A percentile compares a stretch with the other conserved stretches of the same genome.
Conservation (phyloP, 2,329 filamentous ascomycete genomes). For the Apiospora saccharicola region DNA sequence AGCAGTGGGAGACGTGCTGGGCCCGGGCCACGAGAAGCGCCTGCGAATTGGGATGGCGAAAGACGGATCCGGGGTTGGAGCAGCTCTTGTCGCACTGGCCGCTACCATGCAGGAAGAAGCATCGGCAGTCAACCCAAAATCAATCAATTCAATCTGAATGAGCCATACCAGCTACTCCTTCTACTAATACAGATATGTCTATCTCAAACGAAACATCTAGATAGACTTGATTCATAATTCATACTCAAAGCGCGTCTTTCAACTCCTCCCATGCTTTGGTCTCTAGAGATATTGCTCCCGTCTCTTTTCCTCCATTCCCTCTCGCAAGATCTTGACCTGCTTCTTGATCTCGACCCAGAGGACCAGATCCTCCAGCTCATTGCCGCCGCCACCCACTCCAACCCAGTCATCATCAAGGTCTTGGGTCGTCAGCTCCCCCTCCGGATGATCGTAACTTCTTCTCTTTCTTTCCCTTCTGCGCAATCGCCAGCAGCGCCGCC, state of each 20-base stretch:
- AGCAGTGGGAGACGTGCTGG: slow-evolving; percentile 70
- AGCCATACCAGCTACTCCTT: not conserved
- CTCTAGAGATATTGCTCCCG: not conserved
- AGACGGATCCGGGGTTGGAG: slow-evolving; percentile 76
- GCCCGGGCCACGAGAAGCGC: slow-evolving; percentile 66
- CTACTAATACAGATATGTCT: not conserved
- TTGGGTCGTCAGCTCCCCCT: slow-evolving; percentile 32
- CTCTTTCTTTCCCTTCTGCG: slow-evolving; percentile 40
- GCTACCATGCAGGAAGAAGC: slow-evolving; percentile 1
- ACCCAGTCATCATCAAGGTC: slow-evolving; percentile 48
- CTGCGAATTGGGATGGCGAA: slow-evolving; percentile 76
- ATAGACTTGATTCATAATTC: not conserved
- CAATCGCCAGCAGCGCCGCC: slow-evolving; percentile 66
- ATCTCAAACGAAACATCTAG: not conserved
- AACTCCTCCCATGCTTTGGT: too few species aligned
- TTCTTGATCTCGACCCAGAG: slow-evolving; percentile 70
- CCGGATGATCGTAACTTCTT: slow-evolving; percentile 35
- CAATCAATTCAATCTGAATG: not conserved
- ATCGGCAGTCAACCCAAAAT: not conserved
- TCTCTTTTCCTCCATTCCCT: slow-evolving; percentile 59
- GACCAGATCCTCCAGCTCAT: slow-evolving; percentile 56
- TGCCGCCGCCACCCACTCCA: slow-evolving; percentile 40
- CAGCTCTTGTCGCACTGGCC: slow-evolving; percentile 68
- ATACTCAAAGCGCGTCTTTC: not conserved
- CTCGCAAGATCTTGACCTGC: slow-evolving; percentile 66